Base-by-base conservation (phyloP, 129 eudicot genomes). In the Mikania micrantha region DNA sequence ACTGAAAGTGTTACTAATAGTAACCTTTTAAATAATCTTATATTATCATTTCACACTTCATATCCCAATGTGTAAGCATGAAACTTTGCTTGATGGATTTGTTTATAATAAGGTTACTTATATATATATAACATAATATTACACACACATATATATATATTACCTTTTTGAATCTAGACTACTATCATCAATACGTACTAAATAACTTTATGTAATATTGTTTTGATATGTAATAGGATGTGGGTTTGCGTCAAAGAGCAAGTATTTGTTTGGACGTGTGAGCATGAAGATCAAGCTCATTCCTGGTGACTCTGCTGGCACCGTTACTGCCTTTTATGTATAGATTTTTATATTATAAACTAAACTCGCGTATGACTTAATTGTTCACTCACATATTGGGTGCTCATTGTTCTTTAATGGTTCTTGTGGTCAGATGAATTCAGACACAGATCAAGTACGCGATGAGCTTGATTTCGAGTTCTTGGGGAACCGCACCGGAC, bases 291-390 rank as follows among this genome's bases (percentile, higher is more conserved):
- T 90, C 74, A 90, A 90, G 78, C 95, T 90, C 48, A 74, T 90
- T 24, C 91, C 95, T 0, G 97, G 95, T 15, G 97, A 91, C 71
- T 91, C 97, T 21, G 97, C 97, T 2, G 97, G 97, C 69, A 90
- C 97, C 8, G 97, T 90, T 64, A 87, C 97, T 12, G 95, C 97
- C 12, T 91, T 91, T 53, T 91, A 91, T 39, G 97, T 91, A 74
- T 3, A 87, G 45, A 2, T 0, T 41, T 31, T 56, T 7, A 44
- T 7, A 57, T 10, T 3, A 3, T 22, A 25, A 39, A 31, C 2
- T 36, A 21, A 11, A 10, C 24, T 10, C 68, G 7, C 11, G 10
- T 3, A 41, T 34, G 7, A 27, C n/a, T n/a, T n/a, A n/a, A 1
- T 36, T 27, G 7, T 38, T 70, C 29, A 21, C n/a, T n/a, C n/a